Evolutionary conservation across 805 yeast genomes (phyloP), one percentile per base, ranked within the genome.

Genomic region (Saccharomycopsis fermentans): DNA sequence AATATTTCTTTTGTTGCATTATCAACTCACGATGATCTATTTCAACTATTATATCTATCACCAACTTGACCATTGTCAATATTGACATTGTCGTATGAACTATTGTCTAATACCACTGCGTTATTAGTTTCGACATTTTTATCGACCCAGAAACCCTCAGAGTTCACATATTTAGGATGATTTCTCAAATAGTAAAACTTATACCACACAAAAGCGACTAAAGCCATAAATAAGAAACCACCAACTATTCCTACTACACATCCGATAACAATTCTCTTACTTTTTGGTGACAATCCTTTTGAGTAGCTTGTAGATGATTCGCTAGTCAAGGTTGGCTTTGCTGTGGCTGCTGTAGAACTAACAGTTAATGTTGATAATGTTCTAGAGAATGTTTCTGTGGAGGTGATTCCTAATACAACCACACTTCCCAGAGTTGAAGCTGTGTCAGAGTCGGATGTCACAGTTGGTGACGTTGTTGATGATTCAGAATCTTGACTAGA

Each of bases 221-320:
- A 74, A 4, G 74, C 74, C 47, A 74, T 58, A 1, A 76, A 69
- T n/a, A 83, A 67, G 0, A 80, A 63, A 1, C 91, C 87, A 0
- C 83, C 82, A 56, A 88, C 88, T 14, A 86, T 78, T 58, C 90
- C 90, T 5, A 85, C 84, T 32, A 81, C 84, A 59, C 84, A 83
- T 43, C 90, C 90, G 56, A 84, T 77, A 26, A 85, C 81, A 37
- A 84, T 77, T 58, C 77, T 78, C 57, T 79, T 75, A 59, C 78
- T 70, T 55, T 78, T 76, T 16, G 73, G 65, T 1, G 84, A 75
- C 6, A 83, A 70, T 0, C 85, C 85, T 2, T 70, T 65, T 6
- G 66, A 40, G 6, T 43, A 43, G 29, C 57, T 40, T 1, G 62
- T 48, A 40, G 64, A 58, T 24, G 53, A 58, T 61, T 50, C 66